Evolutionary conservation across 768 basidiomycete species (phyloP), one percentile per base, ranked within the genome.

Genomic region (Boletus vermiculosoides): DNA sequence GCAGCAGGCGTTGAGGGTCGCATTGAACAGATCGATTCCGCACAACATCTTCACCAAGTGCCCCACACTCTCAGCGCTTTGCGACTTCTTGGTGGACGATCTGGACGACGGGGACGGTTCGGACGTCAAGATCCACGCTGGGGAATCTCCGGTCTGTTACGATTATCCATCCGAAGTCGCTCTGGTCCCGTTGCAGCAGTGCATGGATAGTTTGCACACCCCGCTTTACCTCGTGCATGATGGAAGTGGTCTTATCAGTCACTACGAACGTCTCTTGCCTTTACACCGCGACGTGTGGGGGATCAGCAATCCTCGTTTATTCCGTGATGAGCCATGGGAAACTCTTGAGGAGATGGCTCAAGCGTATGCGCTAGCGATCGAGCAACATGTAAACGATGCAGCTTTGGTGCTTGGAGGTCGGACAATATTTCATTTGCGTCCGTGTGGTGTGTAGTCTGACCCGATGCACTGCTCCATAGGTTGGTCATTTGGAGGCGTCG

Each of bases 401-500:
- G 15, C 39, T 5, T 61, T 87, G 15, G 67, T 87, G 0, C 64
- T 89, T 3, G 87, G 87, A 67, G 88, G 88, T 85, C 58, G 52
- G 77, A 20, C 20, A 2, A 20, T 22, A 2, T 41, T 41, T 50
- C 18, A 6, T 51, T 12, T 5, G 0, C 23, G 5, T 45, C 1
- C 5, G n/a, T 23, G 22, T 51, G 23, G 23, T 46, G 40, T 31
- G 57, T 22, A 0, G 5, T 30, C 41, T 57, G 7, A 55, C 33
- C 2, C 23, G 9, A 11, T 2, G 36, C 6, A 3, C 5, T 20
- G 31, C 2, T 31, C 5, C 15, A 2, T 52, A 90, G 88, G 88
- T 0, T 91, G 88, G 88, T 91, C 88, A 3, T 87, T 91, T 59
- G 88, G 88, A 13, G 88, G 88, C 2, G 83, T 88, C 5, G 81